Percentiles rank a stretch among this genome's conserved stretches.
Evolutionary conservation across 2,329 filamentous ascomycete species (phyloP).

Genomic region (Lasiodiplodia hormozganensis): DNA sequence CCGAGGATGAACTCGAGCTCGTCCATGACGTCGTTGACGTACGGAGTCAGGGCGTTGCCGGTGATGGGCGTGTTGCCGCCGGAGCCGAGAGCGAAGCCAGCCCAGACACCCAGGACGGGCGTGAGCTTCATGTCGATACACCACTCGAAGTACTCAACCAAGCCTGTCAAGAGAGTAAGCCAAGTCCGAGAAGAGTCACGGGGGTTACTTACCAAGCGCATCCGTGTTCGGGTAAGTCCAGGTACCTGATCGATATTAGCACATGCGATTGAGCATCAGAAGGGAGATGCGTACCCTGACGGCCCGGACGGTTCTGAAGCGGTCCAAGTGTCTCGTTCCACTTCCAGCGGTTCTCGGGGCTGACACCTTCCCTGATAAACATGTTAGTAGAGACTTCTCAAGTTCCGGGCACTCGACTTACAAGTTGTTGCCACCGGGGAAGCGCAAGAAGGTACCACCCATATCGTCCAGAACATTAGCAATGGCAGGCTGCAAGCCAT

Average conservation of each 20-base stretch:
- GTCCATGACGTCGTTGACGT: conserved; percentile 66
- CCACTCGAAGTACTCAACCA: conserved; percentile 68
- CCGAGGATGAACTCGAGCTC: conserved; percentile 70
- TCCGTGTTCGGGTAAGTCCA: conserved; percentile 70
- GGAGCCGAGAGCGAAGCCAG: conserved; percentile 58
- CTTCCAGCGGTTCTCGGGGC: conserved; percentile 54
- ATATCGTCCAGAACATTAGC: conserved; percentile 25
- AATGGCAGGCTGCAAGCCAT: conserved; percentile 25
- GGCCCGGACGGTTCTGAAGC: conserved; percentile 60
- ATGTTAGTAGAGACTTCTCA: background rate
- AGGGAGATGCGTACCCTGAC: conserved; percentile 60
- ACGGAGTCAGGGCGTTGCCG: conserved; percentile 59
- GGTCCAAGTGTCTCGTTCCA: conserved; percentile 62
- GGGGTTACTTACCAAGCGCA: conserved; percentile 53
- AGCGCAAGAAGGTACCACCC: conserved; percentile 60
- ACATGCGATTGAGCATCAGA: conserved; percentile 34
- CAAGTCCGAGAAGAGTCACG: background rate
- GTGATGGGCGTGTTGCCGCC: conserved; percentile 54
- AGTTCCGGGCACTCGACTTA: background rate
- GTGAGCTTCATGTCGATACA: conserved; percentile 66
- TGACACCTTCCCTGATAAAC: conserved; percentile 43
- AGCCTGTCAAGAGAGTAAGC: conserved; percentile 38
- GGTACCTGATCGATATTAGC: conserved; percentile 46
- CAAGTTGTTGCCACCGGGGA: conserved; percentile 68
- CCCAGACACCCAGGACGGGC: conserved; percentile 64